Conservation (phyloP, 2,329 filamentous ascomycete species). For the Paracoccidioides lutzii region DNA sequence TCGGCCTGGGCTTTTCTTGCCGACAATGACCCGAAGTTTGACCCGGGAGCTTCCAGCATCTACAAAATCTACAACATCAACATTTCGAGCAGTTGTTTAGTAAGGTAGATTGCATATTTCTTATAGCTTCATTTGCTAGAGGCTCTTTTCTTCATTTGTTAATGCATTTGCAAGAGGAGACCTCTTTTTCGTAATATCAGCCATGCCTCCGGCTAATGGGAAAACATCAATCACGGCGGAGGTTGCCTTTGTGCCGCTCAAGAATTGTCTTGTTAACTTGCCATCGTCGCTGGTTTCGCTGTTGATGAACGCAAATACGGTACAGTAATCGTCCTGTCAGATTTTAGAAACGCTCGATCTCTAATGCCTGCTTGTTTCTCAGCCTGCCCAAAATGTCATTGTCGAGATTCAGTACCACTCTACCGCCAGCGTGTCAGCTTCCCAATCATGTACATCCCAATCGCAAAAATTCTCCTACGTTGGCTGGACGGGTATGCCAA, state of each 20-base stretch:
- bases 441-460: conserved; percentile 34
- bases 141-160: neutral
- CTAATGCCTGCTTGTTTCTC: conserved; percentile 3
- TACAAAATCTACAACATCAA: neutral
- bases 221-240: conserved; percentile 58
- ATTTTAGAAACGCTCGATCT: neutral
- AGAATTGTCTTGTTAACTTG: conserved; percentile 90
- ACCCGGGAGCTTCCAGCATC: neutral
- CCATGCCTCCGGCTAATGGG: conserved; percentile 30
- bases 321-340: conserved; percentile 35
- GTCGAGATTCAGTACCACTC: conserved; percentile 75
- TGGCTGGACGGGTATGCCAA: conserved; percentile 97
- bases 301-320: conserved; percentile 79
- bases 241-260: conserved; percentile 72
- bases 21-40: conserved; percentile 12
- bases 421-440: conserved; percentile 37
- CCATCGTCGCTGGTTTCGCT: conserved; percentile 72
- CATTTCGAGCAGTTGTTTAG: neutral
- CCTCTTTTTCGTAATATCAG: conserved; percentile 10
- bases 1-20: conserved; percentile 3
- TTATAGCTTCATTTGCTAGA: neutral
- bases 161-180: conserved; percentile 4
- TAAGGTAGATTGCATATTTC: neutral
- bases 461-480: conserved; percentile 63
- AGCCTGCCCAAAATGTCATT: conserved; percentile 91